Evolutionary conservation across 2,329 filamentous ascomycete species (phyloP).

Genomic region (Aspergillus persii): DNA sequence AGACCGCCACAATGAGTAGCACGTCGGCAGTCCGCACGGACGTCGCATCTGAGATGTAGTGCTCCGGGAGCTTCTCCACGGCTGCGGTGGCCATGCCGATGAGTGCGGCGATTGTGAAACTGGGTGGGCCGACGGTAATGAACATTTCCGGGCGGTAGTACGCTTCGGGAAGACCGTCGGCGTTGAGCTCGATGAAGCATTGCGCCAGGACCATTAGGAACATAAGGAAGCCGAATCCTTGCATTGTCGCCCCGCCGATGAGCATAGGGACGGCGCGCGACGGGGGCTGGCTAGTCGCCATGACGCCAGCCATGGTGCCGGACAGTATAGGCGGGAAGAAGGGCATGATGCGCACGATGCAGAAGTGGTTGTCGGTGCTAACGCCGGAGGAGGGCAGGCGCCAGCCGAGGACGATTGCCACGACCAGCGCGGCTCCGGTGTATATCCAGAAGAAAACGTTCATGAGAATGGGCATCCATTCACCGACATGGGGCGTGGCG

Average conservation of each 20-base stretch:
- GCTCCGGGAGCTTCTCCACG: conserved; percentile 22
- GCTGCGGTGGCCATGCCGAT: conserved; percentile 48
- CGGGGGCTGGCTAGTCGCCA: conserved; percentile 17
- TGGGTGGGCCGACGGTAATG: conserved; percentile 50
- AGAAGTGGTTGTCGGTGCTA: conserved; percentile 1
- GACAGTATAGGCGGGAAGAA: conserved; percentile 34
- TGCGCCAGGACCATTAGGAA: neutral
- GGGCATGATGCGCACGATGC: conserved; percentile 12
- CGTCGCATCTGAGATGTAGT: conserved; percentile 21
- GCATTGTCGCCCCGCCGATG: neutral
- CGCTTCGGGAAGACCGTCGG: conserved; percentile 42
- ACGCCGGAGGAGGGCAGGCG: neutral
- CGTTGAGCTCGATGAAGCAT: conserved; percentile 44
- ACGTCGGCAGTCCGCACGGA: neutral
- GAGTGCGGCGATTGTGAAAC: conserved; percentile 46
- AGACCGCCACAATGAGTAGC: neutral
- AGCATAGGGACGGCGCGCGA: neutral
- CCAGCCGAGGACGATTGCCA: neutral
- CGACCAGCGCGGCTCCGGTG: neutral
- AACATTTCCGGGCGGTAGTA: conserved; percentile 50
- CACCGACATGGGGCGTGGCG: neutral
- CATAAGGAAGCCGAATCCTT: neutral
- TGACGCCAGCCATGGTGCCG: conserved; percentile 36
- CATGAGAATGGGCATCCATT: neutral
- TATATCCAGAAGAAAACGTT: neutral